These are phyloP conservation scores for Grigorovia yakushimaensis DNA, from an alignment of 805 yeast species.

Conservation along the genomic window DNA sequence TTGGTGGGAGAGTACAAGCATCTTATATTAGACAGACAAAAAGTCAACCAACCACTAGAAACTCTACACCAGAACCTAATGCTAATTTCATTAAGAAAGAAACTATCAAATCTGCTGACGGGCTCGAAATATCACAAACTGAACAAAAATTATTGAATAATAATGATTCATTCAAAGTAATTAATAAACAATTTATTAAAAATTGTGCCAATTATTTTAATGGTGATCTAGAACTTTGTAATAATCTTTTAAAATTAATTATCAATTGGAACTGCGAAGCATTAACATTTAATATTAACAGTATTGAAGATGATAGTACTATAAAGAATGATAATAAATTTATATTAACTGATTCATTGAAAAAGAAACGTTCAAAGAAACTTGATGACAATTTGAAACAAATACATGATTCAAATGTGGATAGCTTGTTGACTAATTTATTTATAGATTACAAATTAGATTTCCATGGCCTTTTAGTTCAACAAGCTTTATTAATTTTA, in stretches of 20 bases:
- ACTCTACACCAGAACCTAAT: not conserved
- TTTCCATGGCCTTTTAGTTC: slow-evolving; percentile 45
- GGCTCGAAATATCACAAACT: not conserved
- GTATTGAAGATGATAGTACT: not conserved
- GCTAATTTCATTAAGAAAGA: too few species aligned
- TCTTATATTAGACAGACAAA: not conserved
- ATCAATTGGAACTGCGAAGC: not conserved
- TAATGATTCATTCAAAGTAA: slow-evolving; percentile 18
- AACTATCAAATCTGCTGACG: too few species aligned
- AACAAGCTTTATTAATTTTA: slow-evolving; percentile 36
- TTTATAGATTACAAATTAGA: slow-evolving; percentile 32
- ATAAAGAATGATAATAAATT: too few species aligned
- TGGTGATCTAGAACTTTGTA: slow-evolving; percentile 30
- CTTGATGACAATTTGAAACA: not conserved
- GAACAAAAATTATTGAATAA: not conserved
- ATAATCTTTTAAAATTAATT: slow-evolving; percentile 1
- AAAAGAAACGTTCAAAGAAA: not conserved
- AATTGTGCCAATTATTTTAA: slow-evolving; percentile 33
- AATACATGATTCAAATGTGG: too few species aligned
- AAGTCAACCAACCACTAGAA: not conserved
- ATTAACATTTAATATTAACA: not conserved
- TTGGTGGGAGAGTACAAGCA: not conserved
- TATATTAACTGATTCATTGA: not conserved
- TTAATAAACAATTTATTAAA: slow-evolving; percentile 34
- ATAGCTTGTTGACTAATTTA: slow-evolving; percentile 7